Evolutionary conservation across 805 yeast genomes (phyloP).

Genomic region (Kregervanrija delftensis): DNA sequence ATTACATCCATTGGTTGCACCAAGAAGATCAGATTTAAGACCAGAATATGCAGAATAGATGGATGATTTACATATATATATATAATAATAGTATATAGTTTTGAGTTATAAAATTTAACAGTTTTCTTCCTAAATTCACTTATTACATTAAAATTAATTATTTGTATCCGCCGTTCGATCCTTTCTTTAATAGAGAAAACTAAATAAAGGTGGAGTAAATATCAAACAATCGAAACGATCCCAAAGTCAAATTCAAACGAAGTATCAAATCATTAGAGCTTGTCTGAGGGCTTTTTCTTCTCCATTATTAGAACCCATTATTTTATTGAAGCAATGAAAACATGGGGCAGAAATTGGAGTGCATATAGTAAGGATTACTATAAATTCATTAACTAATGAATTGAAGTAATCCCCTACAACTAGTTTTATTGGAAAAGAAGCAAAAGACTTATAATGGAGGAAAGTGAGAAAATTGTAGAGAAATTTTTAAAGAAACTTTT

Average conservation of each 20-base stretch:
- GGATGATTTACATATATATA: not conserved
- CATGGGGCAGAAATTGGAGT: conserved; percentile 28
- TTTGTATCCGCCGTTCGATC: not conserved
- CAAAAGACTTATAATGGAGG: no score
- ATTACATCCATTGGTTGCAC: conserved; percentile 85
- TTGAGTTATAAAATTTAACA: not conserved
- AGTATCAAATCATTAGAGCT: conserved; percentile 21
- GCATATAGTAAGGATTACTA: not conserved
- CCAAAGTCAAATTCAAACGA: conserved; percentile 21
- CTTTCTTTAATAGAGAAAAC: not conserved
- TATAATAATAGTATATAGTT: not conserved
- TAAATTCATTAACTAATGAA: no score
- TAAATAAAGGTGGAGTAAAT: no score
- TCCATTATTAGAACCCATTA: conserved; percentile 29
- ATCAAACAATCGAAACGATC: conserved; percentile 9
- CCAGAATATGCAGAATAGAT: conserved; percentile 53
- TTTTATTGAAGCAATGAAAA: conserved; percentile 23
- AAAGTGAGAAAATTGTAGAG: no score
- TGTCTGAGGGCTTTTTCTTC: conserved; percentile 21
- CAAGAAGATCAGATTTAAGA: conserved; percentile 83
- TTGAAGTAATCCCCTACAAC: no score
- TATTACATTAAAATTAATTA: not conserved
- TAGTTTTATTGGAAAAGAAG: no score
- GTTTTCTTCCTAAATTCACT: not conserved
- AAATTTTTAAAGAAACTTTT: no score